Evolutionary conservation across 2,329 filamentous ascomycete genomes (phyloP).

Genomic region (Beauveria scarabaeidicola): DNA sequence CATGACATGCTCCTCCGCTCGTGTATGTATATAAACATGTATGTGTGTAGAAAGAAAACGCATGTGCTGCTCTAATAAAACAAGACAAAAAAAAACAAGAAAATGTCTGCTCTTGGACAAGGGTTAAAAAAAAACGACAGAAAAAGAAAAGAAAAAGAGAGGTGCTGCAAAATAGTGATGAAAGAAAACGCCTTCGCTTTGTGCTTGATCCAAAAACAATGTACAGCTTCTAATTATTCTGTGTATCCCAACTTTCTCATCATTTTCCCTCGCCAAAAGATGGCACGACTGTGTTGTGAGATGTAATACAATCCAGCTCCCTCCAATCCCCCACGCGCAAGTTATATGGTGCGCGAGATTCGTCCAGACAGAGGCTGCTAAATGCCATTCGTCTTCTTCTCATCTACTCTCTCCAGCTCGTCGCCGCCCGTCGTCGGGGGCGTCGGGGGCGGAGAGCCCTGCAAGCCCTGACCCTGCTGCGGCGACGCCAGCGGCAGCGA

Average conservation of each 20-base stretch:
- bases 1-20: background rate
- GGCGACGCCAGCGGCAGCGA: background rate
- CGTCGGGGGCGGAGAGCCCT: background rate
- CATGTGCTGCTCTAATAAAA: background rate
- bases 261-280: background rate
- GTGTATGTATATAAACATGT: background rate
- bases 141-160: background rate
- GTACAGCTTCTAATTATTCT: background rate
- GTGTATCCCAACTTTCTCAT: background rate
- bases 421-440: background rate
- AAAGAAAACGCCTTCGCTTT: conserved; percentile 5
- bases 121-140: background rate
- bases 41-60: background rate
- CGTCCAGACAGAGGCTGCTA: background rate
- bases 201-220: background rate
- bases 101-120: background rate
- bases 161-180: background rate
- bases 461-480: background rate
- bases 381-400: background rate
- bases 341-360: background rate
- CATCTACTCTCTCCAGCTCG: background rate
- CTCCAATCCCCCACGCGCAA: background rate
- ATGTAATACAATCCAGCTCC: background rate
- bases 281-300: background rate
- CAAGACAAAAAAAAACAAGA: background rate